Evolutionary conservation across 257 asterid genomes (phyloP).

Genomic region (Catharanthus roseus): DNA sequence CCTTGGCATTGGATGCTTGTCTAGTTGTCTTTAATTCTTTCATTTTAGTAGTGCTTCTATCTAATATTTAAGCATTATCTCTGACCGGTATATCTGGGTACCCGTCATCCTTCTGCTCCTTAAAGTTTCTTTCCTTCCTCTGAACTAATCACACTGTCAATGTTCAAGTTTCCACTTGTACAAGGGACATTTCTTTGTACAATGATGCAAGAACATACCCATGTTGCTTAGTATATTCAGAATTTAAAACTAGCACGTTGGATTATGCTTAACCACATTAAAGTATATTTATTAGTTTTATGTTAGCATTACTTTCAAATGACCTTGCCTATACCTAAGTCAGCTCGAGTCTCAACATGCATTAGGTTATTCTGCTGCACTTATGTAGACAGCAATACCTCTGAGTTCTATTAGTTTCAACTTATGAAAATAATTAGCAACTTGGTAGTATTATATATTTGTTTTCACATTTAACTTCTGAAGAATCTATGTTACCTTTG

Average conservation of each 20-base stretch:
- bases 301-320: background rate
- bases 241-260: background rate
- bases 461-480: background rate
- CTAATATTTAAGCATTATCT: background rate
- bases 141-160: background rate
- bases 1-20: background rate
- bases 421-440: too few species aligned
- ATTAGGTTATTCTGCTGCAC: slow-evolving; percentile 7
- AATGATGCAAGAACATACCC: too few species aligned
- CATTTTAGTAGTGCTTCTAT: background rate
- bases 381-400: slow-evolving; percentile 14
- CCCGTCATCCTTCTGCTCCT: background rate
- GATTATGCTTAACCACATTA: background rate
- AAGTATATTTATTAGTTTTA: background rate
- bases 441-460: background rate
- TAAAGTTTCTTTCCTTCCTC: background rate
- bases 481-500: background rate
- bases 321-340: background rate
- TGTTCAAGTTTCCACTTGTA: background rate
- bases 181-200: background rate
- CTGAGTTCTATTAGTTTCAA: too few species aligned
- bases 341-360: slow-evolving; percentile 5
- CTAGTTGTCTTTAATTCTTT: too few species aligned
- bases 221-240: background rate
- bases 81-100: background rate